Percentiles rank a stretch among this genome's conserved stretches.
These are phyloP conservation scores for Globisporangium barbulae DNA, from an alignment of 352 stramenopile species.

Conservation along the genomic window DNA sequence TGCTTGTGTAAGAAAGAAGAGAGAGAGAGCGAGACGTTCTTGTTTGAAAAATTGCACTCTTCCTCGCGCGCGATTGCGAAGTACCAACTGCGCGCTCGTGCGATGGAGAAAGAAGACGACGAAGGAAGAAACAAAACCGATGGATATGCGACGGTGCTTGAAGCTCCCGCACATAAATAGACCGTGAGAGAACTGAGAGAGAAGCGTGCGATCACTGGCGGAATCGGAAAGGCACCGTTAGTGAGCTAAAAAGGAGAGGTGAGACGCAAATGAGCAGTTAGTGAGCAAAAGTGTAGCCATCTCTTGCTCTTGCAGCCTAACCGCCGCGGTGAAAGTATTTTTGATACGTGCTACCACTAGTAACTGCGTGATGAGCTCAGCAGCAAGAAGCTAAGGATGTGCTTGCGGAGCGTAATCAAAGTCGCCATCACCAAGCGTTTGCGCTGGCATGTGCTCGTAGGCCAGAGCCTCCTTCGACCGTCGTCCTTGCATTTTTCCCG, in stretches of 20 bases:
- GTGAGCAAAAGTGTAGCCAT: not conserved
- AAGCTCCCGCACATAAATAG: not conserved
- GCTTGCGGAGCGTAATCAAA: no score
- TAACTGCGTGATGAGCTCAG: no score
- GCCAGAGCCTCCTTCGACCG: no score
- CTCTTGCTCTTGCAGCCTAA: no score
- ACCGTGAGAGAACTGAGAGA: not conserved
- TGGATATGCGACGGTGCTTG: not conserved
- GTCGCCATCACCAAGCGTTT: no score
- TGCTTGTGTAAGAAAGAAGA: not conserved
- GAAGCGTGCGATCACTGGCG: not conserved
- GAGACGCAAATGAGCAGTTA: not conserved
- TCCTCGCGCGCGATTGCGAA: not conserved
- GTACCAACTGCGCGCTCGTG: not conserved
- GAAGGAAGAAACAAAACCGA: slow-evolving; percentile 3
- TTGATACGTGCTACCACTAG: no score
- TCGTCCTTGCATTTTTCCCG: no score
- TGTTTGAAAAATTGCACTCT: not conserved
- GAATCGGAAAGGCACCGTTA: no score
- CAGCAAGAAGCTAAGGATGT: no score
- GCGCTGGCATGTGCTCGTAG: no score
- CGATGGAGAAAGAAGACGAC: not conserved
- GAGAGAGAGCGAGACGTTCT: not conserved
- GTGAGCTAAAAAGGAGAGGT: not conserved
- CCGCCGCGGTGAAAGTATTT: not conserved